Evolutionary conservation across 2,329 filamentous ascomycete species (phyloP).

Genomic region (Didymella sp.): DNA sequence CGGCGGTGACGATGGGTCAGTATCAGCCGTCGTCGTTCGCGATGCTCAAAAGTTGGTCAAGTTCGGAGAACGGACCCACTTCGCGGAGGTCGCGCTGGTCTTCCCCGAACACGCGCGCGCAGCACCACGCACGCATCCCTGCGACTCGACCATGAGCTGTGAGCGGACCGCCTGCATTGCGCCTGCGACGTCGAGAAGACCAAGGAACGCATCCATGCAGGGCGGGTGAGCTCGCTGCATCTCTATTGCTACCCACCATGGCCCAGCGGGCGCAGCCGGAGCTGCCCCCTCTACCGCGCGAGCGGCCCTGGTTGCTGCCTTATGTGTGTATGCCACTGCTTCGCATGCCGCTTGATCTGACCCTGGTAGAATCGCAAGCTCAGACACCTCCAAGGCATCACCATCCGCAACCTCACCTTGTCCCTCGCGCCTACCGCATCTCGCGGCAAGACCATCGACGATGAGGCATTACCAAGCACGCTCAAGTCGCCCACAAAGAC

Average conservation of each 20-base stretch:
- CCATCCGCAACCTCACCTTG: constrained; percentile 85
- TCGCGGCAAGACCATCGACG: constrained; percentile 73
- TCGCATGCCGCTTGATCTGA: neutral
- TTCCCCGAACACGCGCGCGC: neutral
- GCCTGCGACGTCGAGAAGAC: neutral
- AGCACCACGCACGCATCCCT: neutral
- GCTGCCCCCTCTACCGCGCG: constrained; percentile 31
- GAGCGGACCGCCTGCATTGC: neutral
- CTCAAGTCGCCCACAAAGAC: constrained; percentile 73
- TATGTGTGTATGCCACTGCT: constrained; percentile 33
- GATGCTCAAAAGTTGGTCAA: constrained; percentile 11
- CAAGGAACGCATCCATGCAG: neutral
- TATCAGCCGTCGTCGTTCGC: neutral
- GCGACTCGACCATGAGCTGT: constrained; percentile 24
- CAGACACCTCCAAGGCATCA: constrained; percentile 85
- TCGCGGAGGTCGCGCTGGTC: constrained; percentile 22
- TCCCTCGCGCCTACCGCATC: constrained; percentile 57
- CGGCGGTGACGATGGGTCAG: constrained; percentile 8
- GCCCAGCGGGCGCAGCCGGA: constrained; percentile 12
- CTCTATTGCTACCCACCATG: constrained; percentile 1
- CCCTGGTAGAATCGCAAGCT: constrained; percentile 77
- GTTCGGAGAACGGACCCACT: constrained; percentile 12
- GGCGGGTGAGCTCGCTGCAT: constrained; percentile 1
- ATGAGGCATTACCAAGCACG: constrained; percentile 72
- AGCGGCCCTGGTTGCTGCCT: constrained; percentile 50